Percentiles rank a stretch among this genome's conserved stretches.
phyloP scores from a whole-genome alignment of 2,329 filamentous ascomycete genomes.

The Blastomyces percursus region DNA sequence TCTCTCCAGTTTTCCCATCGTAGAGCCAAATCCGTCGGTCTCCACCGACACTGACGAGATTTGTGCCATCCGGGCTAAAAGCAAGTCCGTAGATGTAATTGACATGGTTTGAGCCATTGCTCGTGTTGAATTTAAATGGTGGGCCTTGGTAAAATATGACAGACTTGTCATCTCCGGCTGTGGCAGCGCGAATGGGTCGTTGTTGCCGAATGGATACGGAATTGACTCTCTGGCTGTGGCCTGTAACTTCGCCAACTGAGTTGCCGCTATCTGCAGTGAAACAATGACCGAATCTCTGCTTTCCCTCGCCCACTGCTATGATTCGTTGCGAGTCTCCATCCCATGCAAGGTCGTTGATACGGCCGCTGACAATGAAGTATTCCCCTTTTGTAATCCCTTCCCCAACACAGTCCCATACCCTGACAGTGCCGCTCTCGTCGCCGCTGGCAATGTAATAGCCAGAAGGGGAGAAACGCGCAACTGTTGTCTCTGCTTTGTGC shows the following conservation, averaged over 20 bases:
- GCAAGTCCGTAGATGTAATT: constrained; percentile 80
- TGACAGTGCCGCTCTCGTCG: constrained; percentile 71
- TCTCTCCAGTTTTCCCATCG: constrained; percentile 88
- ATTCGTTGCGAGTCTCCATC: constrained; percentile 93
- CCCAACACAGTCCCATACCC: constrained; percentile 82
- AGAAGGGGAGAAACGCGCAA: constrained; percentile 86
- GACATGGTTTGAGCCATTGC: constrained; percentile 65
- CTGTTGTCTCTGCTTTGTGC: constrained; percentile 79
- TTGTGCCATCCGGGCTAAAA: constrained; percentile 78
- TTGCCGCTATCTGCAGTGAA: constrained; percentile 95
- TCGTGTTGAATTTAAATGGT: constrained; percentile 92
- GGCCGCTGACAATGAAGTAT: constrained; percentile 85
- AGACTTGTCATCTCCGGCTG: constrained; percentile 79
- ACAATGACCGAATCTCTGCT: constrained; percentile 85
- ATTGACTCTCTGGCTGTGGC: constrained; percentile 85
- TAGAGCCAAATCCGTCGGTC: constrained; percentile 90
- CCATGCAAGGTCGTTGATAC: constrained; percentile 95
- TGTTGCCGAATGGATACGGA: constrained; percentile 80
- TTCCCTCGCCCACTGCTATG: constrained; percentile 90
- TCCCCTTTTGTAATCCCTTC: constrained; percentile 87
- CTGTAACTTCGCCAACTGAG: constrained; percentile 84
- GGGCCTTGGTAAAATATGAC: constrained; percentile 88
- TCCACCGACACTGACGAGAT: constrained; percentile 79
- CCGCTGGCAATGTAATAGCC: constrained; percentile 93
- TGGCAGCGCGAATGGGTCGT: constrained; percentile 80